Evolutionary conservation across 2,329 filamentous ascomycete species (phyloP).

Genomic region (Apiospora arundinis): DNA sequence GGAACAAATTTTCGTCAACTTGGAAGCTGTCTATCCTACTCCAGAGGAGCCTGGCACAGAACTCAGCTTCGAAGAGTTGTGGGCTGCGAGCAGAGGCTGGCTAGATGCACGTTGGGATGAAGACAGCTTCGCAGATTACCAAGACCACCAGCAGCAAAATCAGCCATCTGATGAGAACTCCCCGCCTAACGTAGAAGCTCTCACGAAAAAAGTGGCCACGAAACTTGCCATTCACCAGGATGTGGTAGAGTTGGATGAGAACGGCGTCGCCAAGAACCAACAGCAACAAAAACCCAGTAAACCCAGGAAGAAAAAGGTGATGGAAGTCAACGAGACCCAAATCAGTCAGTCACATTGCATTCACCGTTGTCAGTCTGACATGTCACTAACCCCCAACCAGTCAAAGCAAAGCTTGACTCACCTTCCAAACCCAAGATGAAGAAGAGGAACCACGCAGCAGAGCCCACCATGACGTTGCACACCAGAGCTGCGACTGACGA

Average conservation of each 20-base stretch:
- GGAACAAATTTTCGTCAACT: slow-evolving; percentile 86
- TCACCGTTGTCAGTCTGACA: not conserved
- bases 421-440: slow-evolving; percentile 84
- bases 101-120: slow-evolving; percentile 64
- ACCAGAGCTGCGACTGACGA: slow-evolving; percentile 95
- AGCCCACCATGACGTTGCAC: slow-evolving; percentile 98
- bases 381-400: slow-evolving; percentile 54
- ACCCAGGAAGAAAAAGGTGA: slow-evolving; percentile 76
- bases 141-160: slow-evolving; percentile 28
- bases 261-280: slow-evolving; percentile 57
- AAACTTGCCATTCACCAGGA: slow-evolving; percentile 54
- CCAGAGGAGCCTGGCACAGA: slow-evolving; percentile 74
- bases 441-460: slow-evolving; percentile 69
- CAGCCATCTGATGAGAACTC: slow-evolving; percentile 27
- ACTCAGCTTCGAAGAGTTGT: slow-evolving; percentile 89
- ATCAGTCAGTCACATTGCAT: slow-evolving; percentile 71
- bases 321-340: slow-evolving; percentile 90
- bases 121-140: slow-evolving; percentile 37
- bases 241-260: slow-evolving; percentile 61
- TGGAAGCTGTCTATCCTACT: slow-evolving; percentile 85
- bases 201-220: slow-evolving; percentile 37
- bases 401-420: slow-evolving; percentile 92
- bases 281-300: slow-evolving; percentile 52
- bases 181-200: slow-evolving; percentile 34
- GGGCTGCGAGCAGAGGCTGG: slow-evolving; percentile 78